These are phyloP conservation scores for Mycena amicta DNA, from an alignment of 768 basidiomycete species.

Conservation along the genomic window DNA sequence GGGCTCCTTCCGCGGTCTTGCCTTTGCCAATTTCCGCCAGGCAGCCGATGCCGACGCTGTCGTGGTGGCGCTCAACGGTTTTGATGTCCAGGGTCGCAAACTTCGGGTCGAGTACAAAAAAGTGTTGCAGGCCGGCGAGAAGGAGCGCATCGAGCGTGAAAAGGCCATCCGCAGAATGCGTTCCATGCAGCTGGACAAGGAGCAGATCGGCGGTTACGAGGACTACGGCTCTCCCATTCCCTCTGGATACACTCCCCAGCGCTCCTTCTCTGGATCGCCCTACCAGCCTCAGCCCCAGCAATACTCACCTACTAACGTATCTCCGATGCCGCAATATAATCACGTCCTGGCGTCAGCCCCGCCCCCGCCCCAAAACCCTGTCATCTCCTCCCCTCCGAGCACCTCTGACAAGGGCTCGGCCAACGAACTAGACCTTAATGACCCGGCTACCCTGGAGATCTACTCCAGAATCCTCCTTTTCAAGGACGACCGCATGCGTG, in stretches of 20 bases:
- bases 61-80: slow-evolving; percentile 94
- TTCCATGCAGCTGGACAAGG: slow-evolving; percentile 93
- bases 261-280: slow-evolving; percentile 67
- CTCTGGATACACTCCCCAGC: slow-evolving; percentile 67
- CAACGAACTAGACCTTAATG: slow-evolving; percentile 91
- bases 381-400: slow-evolving; percentile 59
- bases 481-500: slow-evolving; percentile 97
- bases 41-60: slow-evolving; percentile 91
- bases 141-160: slow-evolving; percentile 97
- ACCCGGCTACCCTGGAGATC: slow-evolving; percentile 93
- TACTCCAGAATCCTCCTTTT: slow-evolving; percentile 95
- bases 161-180: slow-evolving; percentile 98
- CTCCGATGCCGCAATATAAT: slow-evolving; percentile 48
- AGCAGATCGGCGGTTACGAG: slow-evolving; percentile 66
- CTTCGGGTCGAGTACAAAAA: slow-evolving; percentile 99
- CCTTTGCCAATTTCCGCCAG: slow-evolving; percentile 97
- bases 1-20: slow-evolving; percentile 94
- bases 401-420: slow-evolving; percentile 63
- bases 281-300: slow-evolving; percentile 59
- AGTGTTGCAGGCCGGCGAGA: slow-evolving; percentile 98
- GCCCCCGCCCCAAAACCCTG: slow-evolving; percentile 53
- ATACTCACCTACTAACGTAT: slow-evolving; percentile 67
- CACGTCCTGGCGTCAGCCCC: slow-evolving; percentile 52
- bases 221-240: slow-evolving; percentile 70
- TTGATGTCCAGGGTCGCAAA: slow-evolving; percentile 95